Percentiles rank a stretch among this genome's conserved stretches.
Conservation (phyloP, 495 filamentous ascomycete species). For the Penicillium taxi region DNA sequence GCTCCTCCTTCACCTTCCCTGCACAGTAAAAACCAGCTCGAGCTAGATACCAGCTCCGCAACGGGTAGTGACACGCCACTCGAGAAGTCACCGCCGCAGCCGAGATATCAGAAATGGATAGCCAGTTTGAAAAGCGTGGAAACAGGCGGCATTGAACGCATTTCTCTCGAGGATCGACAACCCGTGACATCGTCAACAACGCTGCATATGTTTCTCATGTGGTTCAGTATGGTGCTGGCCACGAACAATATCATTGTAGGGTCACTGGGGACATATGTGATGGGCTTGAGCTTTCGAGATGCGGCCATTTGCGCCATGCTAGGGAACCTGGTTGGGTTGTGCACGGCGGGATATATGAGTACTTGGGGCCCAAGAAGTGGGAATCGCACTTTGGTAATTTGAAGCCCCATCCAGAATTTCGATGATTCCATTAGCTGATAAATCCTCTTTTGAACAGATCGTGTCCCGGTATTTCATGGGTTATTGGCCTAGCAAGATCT, state of each 20-base stretch:
- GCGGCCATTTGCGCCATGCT: conserved; percentile 56
- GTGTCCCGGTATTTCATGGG: conserved; percentile 68
- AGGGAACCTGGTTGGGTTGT: conserved; percentile 51
- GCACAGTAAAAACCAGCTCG: conserved; percentile 10
- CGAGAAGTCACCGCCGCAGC: conserved; percentile 8
- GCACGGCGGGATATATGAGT: conserved; percentile 60
- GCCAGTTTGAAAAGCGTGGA: conserved; percentile 49
- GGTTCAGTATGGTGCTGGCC: conserved; percentile 66
- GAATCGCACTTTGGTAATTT: conserved; percentile 58
- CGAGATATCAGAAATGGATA: conserved; percentile 24
- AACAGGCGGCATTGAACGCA: conserved; percentile 59
- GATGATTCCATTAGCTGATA: too few relatives aligned
- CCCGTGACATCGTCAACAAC: conserved; percentile 25
- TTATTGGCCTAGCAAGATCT: conserved; percentile 65
- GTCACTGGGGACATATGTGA: conserved; percentile 58
- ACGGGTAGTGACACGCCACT: conserved; percentile 8
- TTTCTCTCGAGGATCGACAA: conserved; percentile 48
- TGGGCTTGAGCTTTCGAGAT: conserved; percentile 58
- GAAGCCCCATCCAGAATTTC: too few relatives aligned
- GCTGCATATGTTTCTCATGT: conserved; percentile 58
- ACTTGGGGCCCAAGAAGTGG: conserved; percentile 67
- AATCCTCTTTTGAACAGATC: conserved; percentile 46
- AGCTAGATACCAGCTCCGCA: conserved; percentile 17
- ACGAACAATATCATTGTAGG: conserved; percentile 66
- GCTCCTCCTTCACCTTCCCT: conserved; percentile 10